Base-by-base conservation (phyloP, 257 asterid genomes). In the Fraxinus excelsior region DNA sequence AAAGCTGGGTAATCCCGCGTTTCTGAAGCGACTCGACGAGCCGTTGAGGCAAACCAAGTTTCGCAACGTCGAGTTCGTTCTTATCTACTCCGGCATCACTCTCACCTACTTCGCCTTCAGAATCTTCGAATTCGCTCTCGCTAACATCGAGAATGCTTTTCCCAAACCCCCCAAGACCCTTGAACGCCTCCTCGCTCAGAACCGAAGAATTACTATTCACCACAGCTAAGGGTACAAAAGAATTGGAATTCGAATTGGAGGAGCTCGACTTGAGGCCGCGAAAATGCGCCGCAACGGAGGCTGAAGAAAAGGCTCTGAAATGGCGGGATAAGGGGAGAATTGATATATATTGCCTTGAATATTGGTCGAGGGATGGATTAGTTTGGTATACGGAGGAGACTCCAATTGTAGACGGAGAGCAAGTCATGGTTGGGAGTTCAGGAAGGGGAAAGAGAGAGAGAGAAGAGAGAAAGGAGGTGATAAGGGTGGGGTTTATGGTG, bases 1-100 rank as follows among this genome's bases (percentile, higher is more conserved):
- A 96, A 78, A 96, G 99, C 11, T 79, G 75, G 74, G 91, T 82
- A 85, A 96, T 91, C 65, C 99, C 99, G 58, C 97, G 88, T 75
- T 83, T 85, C 83, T 85, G 88, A 5, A 96, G 97, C 38, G 91
- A 76, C 14, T 96, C 91, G 37, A 89, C 96, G 65, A 93, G 90
- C 73, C 91, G 88, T n/a, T 77, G 84, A 29, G 97, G 92, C 92
- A 96, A 84, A 25, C 96, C 96, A 76, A 96, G 79, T 67, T 92
- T 89, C 7, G 91, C 74, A 67, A 93, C 14, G 37, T 85, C 87
- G 72, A 91, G 89, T 35, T 93, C 98, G 78, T 86, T 89, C 72
- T 73, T 79, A 35, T 14, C 67, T 1, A 9, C 70, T 23, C 70
- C 84, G 31, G 79, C 70, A 29, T 76, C 85, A 80, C 60, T 51